Percentiles rank a stretch among this genome's conserved stretches.
phyloP scores from a whole-genome alignment of 2,329 filamentous ascomycete species.

The Diaporthe velutina region DNA sequence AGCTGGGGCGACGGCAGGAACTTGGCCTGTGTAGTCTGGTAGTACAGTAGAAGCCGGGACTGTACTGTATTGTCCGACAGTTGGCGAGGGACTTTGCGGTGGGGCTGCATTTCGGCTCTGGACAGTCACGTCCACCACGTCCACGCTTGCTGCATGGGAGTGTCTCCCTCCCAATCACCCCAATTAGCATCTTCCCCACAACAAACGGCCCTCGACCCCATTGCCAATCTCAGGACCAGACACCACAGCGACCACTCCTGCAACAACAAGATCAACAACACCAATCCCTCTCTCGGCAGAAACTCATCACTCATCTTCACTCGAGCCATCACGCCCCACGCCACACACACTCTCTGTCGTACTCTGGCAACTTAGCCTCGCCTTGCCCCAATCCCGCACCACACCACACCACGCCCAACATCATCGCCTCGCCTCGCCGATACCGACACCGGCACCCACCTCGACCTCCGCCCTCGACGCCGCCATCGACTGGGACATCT shows the following conservation, averaged over 20 bases:
- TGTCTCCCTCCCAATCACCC: conserved; percentile 5
- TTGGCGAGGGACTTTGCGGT: background rate
- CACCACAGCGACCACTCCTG: conserved; percentile 33
- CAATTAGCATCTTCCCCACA: conserved; percentile 30
- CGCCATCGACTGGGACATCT: conserved; percentile 11
- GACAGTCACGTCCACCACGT: conserved; percentile 16
- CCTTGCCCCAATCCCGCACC: background rate
- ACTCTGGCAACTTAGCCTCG: background rate
- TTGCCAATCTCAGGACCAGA: conserved; percentile 22
- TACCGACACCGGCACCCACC: background rate
- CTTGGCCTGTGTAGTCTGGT: background rate
- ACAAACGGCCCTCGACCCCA: conserved; percentile 24
- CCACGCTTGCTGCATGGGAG: background rate
- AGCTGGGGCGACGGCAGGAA: conserved; percentile 16
- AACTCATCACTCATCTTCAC: background rate
- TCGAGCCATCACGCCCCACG: background rate
- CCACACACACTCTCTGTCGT: background rate
- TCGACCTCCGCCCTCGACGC: background rate
- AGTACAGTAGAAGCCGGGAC: background rate
- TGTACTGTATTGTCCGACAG: background rate
- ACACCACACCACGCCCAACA: background rate
- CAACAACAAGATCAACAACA: conserved; percentile 30
- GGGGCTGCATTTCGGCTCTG: conserved; percentile 10
- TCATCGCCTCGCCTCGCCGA: too few relatives aligned
- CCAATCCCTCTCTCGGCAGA: conserved; percentile 26